Conservation (phyloP, 768 basidiomycete genomes). For the Mycena belliarum region DNA sequence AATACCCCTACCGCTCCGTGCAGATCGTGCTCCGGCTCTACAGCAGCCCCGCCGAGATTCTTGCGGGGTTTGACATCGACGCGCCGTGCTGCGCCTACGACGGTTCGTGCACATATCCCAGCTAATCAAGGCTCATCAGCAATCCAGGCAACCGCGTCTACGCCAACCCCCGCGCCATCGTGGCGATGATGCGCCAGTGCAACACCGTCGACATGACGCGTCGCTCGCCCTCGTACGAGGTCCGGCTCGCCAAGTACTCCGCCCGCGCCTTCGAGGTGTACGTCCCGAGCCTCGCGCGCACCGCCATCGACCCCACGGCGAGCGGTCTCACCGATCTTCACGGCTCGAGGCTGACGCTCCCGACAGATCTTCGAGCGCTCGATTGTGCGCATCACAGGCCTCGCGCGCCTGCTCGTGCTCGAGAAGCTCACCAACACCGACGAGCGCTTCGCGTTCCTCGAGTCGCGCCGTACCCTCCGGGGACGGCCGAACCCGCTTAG, state of each 20-base stretch:
- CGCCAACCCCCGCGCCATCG: slow-evolving; percentile 59
- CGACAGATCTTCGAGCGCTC: slow-evolving; percentile 61
- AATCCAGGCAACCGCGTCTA: slow-evolving; percentile 47
- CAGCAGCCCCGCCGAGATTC: slow-evolving; percentile 61
- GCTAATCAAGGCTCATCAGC: background rate
- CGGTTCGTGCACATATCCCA: slow-evolving; percentile 25
- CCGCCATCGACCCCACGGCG: slow-evolving; percentile 61
- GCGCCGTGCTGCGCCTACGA: slow-evolving; percentile 61
- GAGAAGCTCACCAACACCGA: slow-evolving; percentile 53
- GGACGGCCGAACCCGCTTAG: slow-evolving; percentile 42
- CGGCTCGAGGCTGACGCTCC: background rate
- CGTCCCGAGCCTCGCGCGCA: slow-evolving; percentile 51
- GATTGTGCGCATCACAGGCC: slow-evolving; percentile 55
- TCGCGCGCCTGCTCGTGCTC: slow-evolving; percentile 62
- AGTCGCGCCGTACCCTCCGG: slow-evolving; percentile 49
- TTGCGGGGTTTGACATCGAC: slow-evolving; percentile 70
- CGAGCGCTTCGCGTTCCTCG: slow-evolving; percentile 46
- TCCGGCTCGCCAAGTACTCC: slow-evolving; percentile 60
- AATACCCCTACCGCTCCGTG: slow-evolving; percentile 68
- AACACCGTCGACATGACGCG: slow-evolving; percentile 63
- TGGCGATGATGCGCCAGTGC: slow-evolving; percentile 67
- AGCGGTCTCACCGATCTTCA: slow-evolving; percentile 10
- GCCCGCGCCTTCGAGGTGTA: slow-evolving; percentile 57
- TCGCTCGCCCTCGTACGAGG: slow-evolving; percentile 67
- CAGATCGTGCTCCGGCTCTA: slow-evolving; percentile 70